These are phyloP conservation scores for Sophora flavescens DNA, from an alignment of 306 rosid genomes.

Conservation along the genomic window DNA sequence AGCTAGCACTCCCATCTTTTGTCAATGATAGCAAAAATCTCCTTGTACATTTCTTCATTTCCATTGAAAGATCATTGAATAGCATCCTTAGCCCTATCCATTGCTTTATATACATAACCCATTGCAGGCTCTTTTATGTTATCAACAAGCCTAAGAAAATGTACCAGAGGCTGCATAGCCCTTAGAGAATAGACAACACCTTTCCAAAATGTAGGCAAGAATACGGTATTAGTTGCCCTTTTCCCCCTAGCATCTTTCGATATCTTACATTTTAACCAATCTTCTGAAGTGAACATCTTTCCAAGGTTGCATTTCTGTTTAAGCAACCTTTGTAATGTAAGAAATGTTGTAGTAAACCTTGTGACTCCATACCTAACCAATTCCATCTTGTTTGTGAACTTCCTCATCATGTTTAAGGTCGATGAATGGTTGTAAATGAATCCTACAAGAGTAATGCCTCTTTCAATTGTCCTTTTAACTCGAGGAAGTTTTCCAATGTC, in stretches of 20 bases:
- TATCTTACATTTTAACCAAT: not conserved
- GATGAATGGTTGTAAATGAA: not conserved
- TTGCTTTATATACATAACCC: no score
- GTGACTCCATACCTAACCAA: not conserved
- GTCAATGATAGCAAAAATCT: no score
- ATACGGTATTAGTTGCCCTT: not conserved
- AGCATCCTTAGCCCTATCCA: no score
- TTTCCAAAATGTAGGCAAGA: not conserved
- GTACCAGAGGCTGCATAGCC: not conserved
- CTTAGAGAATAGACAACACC: not conserved
- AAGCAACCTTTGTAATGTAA: not conserved
- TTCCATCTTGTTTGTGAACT: not conserved
- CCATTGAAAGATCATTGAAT: no score
- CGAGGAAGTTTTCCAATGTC: not conserved
- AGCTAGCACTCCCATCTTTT: no score
- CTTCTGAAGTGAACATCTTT: not conserved
- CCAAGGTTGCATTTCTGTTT: not conserved
- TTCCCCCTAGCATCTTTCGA: not conserved
- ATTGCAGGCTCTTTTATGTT: not conserved
- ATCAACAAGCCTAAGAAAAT: not conserved
- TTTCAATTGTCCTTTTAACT: not conserved
- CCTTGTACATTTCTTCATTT: no score
- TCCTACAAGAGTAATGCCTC: not conserved
- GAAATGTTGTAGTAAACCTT: not conserved
- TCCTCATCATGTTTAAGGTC: not conserved